Base-by-base conservation (phyloP, 2,329 filamentous ascomycete species). In the Colletotrichum camelliae region DNA sequence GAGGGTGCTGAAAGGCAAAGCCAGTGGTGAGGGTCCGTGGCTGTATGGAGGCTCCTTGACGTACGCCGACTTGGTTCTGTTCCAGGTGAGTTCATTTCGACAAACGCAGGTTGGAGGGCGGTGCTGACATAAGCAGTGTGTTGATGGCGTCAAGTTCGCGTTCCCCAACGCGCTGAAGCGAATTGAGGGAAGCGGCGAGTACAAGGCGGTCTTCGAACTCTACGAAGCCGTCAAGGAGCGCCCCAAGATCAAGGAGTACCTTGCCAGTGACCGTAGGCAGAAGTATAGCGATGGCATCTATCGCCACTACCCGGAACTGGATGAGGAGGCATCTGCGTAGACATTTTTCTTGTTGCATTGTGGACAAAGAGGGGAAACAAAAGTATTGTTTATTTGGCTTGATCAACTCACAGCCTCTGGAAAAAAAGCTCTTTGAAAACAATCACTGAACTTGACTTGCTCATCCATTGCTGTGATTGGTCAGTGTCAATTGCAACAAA, bases 1-100 rank as follows among this genome's bases (percentile, higher is more conserved):
- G 86, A 86, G 93, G 2, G 89, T 93, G 21, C 81, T 96, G 7
- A 85, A 87, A 77, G 87, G 88, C 9, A 91, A 93, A 78, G 86
- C 89, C 35, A 89, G 88, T 74, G 87, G 88, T 0, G 90, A 91
- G 0, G 86, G 91, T 7, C 91, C 91, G 29, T 95, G 93, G 88
- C 82, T 96, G 1, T 93, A 95, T 61, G 93, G 92, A 0, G 88
- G 87, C 1, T 85, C 86, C 77, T 79, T 96, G 77, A 94, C 91
- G 0, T 95, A 94, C 82, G 94, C 94, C 16, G 94, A 96, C 81
- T 86, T 94, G 65, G 93, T 94, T 3, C 81, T 96, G 1, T 96
- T 93, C 87, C 94, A 95, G 84, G 92, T 93, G 77, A 75, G 86
- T 78, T 18, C 13, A 12, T 6, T 7, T 18, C 5, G 1, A 2